Base-by-base conservation (phyloP, 768 basidiomycete species). In the Boletellus emodensis region DNA sequence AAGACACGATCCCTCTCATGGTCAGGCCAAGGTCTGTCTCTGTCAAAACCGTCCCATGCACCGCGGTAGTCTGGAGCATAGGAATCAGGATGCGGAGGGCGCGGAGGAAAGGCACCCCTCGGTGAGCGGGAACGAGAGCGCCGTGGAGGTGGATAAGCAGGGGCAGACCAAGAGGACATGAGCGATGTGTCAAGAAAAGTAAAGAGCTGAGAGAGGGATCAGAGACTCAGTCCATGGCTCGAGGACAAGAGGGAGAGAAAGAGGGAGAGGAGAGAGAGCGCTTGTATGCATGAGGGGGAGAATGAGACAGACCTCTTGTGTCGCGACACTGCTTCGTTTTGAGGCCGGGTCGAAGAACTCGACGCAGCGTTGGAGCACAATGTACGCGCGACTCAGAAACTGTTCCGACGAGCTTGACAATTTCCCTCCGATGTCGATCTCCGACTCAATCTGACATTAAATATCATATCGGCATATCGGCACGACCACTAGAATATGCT, bases 241-340 rank as follows among this genome's bases (percentile, higher is more conserved):
- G 58, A 63, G 62, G 65, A 63, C 14, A 60, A 52, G 61, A 76
- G 79, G 73, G 68, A 73, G 72, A 69, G 79, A 74, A 79, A 74
- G 78, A 75, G 76, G 73, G 11, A 11, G 69, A 77, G 73, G 76
- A 79, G 77, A 75, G 75, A 81, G 80, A 81, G 84, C 81, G 84
- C 61, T 61, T 49, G 59, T 55, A 85, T 83, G 86, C 87, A 90
- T 89, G 81, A 83, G 80, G 83, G 61, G 65, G 60, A 83, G 65
- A 67, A 66, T 63, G 84, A 84, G 80, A 91, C 88, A 87, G 88
- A 91, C 88, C 88, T 91, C 87, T 85, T 83, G 77, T 75, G 71
- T 69, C 73, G 72, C 75, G 72, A 73, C 70, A 75, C 74, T 65
- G 64, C 53, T 58, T 54, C 63, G 59, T 61, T 68, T 68, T 70